Evolutionary conservation across 176 grass and related monocot species (phyloP), one percentile per base, ranked within the genome.

Genomic region (Oryza meridionalis): DNA sequence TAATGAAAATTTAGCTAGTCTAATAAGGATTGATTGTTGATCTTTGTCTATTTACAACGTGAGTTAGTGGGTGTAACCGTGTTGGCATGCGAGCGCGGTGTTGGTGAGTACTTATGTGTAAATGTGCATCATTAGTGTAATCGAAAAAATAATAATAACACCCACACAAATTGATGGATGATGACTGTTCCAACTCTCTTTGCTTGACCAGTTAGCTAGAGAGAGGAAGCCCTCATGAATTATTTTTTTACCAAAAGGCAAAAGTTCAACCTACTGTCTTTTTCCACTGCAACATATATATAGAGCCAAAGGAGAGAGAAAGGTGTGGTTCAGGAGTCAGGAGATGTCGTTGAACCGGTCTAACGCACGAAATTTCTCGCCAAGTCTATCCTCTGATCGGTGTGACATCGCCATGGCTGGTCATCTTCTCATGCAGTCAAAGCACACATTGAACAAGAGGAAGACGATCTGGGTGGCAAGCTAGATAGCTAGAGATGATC

Each of bases 331-430:
- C 1, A 33, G 33, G 45, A 65, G 77, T 25, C 13, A 64, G 65
- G 69, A 64, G 47, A 81, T 47, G 80, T 59, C 72, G 79, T 77
- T 65, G 73, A 77, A 72, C 64, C 0, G 38, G 66, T 77, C 79
- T 27, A 37, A 33, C 50, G 21, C 50, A 77, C 73, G 73, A 82
- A 88, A 72, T 77, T 88, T 88, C 86, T 82, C 86, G 2, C 46
- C 85, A 32, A 71, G 50, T 35, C 51, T 77, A 65, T 88, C 79
- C 51, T 33, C 6, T 26, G 29, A 31, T 47, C 50, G 51, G 61
- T 22, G 61, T 16, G 47, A 24, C 70, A 45, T 11, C 24, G 27
- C 72, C 72, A 53, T 53, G 16, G 72, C 72, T 55, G 16, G 51
- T 17, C 17, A 19, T 45, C 58, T 40, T 51, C 38, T 6, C 40